Evolutionary conservation across 495 filamentous ascomycete species (phyloP), one percentile per base, ranked within the genome.

Genomic region (Corynascus novoguineensis): DNA sequence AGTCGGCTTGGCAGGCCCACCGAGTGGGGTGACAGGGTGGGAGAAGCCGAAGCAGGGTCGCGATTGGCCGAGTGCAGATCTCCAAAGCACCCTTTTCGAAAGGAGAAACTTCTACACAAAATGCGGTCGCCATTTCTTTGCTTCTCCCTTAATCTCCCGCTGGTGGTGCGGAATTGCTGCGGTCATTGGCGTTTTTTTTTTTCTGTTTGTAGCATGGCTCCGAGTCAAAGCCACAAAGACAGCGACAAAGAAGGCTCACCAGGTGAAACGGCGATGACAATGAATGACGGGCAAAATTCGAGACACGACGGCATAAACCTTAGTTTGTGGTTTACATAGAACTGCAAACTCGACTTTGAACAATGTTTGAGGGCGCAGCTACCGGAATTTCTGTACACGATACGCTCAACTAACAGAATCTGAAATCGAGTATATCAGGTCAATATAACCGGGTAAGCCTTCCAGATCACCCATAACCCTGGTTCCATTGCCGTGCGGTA

Each of bases 371-470:
- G 10, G 10, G 29, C 29, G 29, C 29, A 5, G 5, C 17, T 37
- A 15, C 32, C 12, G 12, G 5, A 15, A 38, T 51, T 40, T 10
- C 15, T 51, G 49, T 51, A 40, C 12, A 5, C 3, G 17, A 15
- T 3, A 14, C 0, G 25, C 35, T 14, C 48, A 25, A 9, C 24
- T 24, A 5, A 17, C 25, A 34, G 5, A 9, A 35, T 46, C 41
- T 46, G 40, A 51, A 59, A 32, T 24, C n/a, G n/a, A n/a, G 60
- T 53, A 67, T 56, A 60, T 55, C 60, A 58, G 35, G 32, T 37
- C 57, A 66, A 66, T 63, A 61, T 65, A 59, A 48, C 62, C 62
- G 65, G 60, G 51, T 59, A 61, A 49, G 49, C 42, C 6, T 38
- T 57, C 45, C 32, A 52, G 46, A 64, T 62, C 57, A 62, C 28